Evolutionary conservation across 23 red algal genomes (phyloP).

Genomic region (Gracilaria domingensis): DNA sequence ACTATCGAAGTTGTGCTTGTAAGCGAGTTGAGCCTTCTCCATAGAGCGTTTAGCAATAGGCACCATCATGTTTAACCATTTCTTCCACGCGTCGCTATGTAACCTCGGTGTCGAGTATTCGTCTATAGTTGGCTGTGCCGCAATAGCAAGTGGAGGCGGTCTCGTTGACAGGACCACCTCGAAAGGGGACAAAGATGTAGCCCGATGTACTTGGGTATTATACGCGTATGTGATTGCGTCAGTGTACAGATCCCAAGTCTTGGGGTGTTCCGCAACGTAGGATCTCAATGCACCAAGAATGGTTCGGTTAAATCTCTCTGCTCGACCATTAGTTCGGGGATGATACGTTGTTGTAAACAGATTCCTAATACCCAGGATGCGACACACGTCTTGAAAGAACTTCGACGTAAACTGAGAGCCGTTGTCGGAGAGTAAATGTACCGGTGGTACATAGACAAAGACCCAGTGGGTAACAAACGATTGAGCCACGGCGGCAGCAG

Average conservation of each 20-base stretch:
- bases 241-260: conserved; percentile 1
- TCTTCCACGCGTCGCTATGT: neutral
- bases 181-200: neutral
- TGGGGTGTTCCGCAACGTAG: conserved; percentile 20
- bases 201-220: neutral
- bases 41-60: neutral
- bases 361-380: too few relatives aligned
- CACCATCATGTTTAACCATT: neutral
- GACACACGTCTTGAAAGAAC: too few relatives aligned
- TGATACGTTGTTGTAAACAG: too few relatives aligned
- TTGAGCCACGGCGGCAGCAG: too few relatives aligned
- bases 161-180: neutral
- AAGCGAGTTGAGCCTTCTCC: neutral
- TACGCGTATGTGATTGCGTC: conserved; percentile 16
- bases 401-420: too few relatives aligned
- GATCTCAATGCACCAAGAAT: neutral
- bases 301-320: too few relatives aligned
- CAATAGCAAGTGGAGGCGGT: neutral
- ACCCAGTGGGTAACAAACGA: too few relatives aligned
- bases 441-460: too few relatives aligned
- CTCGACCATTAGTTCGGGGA: too few relatives aligned
- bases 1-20: conserved; percentile 5
- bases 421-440: too few relatives aligned
- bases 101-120: neutral
- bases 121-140: neutral